Evolutionary conservation across 208 protist genomes (phyloP), one percentile per base, ranked within the genome.

Genomic region (Trypanosomatidae sp.): DNA sequence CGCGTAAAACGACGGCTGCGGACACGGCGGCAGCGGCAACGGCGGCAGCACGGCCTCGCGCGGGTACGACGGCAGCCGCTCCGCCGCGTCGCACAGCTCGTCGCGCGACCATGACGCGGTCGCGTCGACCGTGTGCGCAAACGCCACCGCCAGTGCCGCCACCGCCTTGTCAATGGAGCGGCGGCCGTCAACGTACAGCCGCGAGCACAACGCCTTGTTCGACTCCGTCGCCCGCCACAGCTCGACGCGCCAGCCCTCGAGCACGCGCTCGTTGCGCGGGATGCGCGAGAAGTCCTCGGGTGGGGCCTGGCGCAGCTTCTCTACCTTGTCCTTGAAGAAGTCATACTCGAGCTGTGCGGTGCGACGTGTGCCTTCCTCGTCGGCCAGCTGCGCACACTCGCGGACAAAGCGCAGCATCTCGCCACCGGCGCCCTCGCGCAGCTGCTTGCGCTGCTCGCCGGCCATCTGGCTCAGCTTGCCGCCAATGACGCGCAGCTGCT

Each of bases 221-320:
- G 46, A 56, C 48, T 91, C 76, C 21, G 70, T 74, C 19, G 66
- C 54, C 26, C 62, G 63, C 73, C 73, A 91, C 42, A 85, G 42
- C 63, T 87, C 65, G 23, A 80, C 74, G 6, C 76, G 69, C 74
- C 74, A 85, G 43, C 63, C 74, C 35, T 91, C 65, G 23, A 91
- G 43, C 4, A 61, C 73, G 32, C 74, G 67, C 47, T 86, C 76
- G 53, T 91, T 91, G 35, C 81, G 72, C 20, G 64, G 69, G 30
- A 91, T 61, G 4, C 81, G 81, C 0, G 67, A 64, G 39, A 55
- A 58, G 56, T 91, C 81, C 30, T 68, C 71, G 16, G 27, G 27
- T 69, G 71, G 60, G 6, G 38, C 49, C 4, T 45, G 16, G 22
- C 71, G 70, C 32, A 91, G 61, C 3, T 70, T 33, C 15, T 80